Percentiles rank a stretch among this genome's conserved stretches.
These are phyloP conservation scores for Sphagnum tenellum DNA, from an alignment of 225 moss, liverwort and hornwort genomes.

Conservation along the genomic window DNA sequence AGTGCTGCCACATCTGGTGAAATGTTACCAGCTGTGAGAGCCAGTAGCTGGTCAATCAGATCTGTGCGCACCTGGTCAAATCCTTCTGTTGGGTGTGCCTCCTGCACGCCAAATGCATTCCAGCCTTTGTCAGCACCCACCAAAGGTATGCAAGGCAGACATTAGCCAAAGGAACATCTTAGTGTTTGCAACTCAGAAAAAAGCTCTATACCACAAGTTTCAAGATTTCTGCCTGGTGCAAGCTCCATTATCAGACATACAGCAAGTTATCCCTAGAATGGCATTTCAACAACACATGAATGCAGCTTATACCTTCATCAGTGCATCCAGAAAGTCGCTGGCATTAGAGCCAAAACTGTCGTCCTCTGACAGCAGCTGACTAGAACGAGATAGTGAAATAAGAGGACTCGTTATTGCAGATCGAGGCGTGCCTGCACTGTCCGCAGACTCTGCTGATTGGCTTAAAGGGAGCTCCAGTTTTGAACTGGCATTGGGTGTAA, in stretches of 20 bases:
- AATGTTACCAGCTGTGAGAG: conserved; percentile 55
- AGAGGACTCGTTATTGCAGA: conserved; percentile 78
- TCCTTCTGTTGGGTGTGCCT: conserved; percentile 65
- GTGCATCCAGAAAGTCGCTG: conserved; percentile 73
- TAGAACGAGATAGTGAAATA: conserved; percentile 42
- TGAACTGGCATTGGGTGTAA: conserved; percentile 70
- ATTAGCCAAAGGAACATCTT: too few species aligned
- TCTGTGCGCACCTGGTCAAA: conserved; percentile 66
- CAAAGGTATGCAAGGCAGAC: too few species aligned
- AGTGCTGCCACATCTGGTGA: conserved; percentile 64
- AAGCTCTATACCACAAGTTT: too few species aligned
- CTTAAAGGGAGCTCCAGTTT: conserved; percentile 99
- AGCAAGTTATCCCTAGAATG: too few species aligned
- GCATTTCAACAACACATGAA: neutral
- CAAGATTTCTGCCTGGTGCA: too few species aligned
- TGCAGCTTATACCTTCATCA: conserved; percentile 49
- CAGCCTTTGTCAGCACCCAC: neutral
- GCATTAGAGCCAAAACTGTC: conserved; percentile 70
- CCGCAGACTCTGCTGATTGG: conserved; percentile 99
- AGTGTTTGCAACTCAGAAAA: too few species aligned
- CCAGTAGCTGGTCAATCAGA: conserved; percentile 78
- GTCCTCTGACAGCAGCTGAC: conserved; percentile 62
- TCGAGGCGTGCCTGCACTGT: conserved; percentile 79
- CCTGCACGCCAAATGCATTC: conserved; percentile 15
- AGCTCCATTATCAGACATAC: too few species aligned